Conservation (phyloP, 768 basidiomycete genomes). For the Lactifluus volemus region DNA sequence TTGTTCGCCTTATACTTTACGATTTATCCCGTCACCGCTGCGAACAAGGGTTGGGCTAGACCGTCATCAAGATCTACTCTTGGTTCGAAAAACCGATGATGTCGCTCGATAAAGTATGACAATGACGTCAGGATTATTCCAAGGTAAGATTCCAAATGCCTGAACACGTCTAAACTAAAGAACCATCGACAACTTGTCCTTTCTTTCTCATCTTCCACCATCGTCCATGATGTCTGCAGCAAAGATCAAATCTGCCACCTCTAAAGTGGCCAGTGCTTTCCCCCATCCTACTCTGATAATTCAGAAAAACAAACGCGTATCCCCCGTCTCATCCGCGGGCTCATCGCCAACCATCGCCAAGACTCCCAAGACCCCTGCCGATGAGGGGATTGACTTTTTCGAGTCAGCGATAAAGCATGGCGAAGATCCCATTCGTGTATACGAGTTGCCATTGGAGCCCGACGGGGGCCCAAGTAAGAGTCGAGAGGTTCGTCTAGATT, state of each 20-base stretch:
- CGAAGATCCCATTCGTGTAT: constrained; percentile 68
- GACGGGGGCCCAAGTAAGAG: constrained; percentile 89
- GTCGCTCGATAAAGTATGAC: neutral
- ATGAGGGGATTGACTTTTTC: constrained; percentile 89
- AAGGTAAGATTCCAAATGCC: neutral
- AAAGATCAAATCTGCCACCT: constrained; percentile 8
- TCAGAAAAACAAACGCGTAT: neutral
- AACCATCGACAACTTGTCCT: neutral
- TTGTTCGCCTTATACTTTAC: neutral
- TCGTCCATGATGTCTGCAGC: constrained; percentile 1
- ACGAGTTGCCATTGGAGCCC: constrained; percentile 76
- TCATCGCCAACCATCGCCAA: constrained; percentile 22
- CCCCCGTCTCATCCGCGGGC: constrained; percentile 9
- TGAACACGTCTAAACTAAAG: neutral
- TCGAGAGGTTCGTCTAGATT: constrained; percentile 52
- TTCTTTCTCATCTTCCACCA: neutral
- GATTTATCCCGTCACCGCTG: too few relatives aligned
- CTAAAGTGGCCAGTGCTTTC: neutral
- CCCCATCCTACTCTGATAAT: constrained; percentile 14
- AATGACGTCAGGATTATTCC: neutral
- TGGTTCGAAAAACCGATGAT: neutral
- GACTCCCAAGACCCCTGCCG: constrained; percentile 84
- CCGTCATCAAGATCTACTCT: neutral
- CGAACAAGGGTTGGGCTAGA: neutral
- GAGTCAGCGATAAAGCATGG: constrained; percentile 42